Evolutionary conservation across 2,329 filamentous ascomycete species (phyloP), one percentile per base, ranked within the genome.

Genomic region (Xylariaceae sp.): DNA sequence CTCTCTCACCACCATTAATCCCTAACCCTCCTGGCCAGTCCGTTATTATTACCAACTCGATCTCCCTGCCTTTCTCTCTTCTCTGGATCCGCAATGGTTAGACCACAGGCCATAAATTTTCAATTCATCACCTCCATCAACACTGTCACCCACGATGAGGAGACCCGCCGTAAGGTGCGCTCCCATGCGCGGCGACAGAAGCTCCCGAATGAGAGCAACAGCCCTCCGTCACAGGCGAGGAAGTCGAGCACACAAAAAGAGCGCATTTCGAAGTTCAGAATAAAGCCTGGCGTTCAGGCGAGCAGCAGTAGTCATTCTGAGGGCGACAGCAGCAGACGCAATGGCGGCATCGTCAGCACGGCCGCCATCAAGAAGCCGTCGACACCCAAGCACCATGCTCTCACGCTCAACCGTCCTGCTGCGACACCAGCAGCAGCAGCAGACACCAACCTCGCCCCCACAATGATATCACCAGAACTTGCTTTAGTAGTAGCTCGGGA

Each of bases 41-140:
- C 6, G 11, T 49, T 5, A 50, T 23, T n/a, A 51, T 35, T 48
- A 2, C 23, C 18, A 4, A 2, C 42, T 39, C 39, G 50, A 10
- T 23, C 15, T 35, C 9, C 47, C 44, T 44, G 51, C 15, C 30
- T 50, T 34, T 35, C 6, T 15, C 9, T 48, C n/a, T 39, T 35
- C 30, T 44, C 13, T 44, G 35, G n/a, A 57, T 51, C 53, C 63
- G 54, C 52, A 49, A 62, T 57, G 50, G 63, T 61, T 58, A 61
- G 56, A 52, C 58, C 63, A 52, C 56, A 61, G 52, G 7, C 49
- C n/a, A 67, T 68, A 10, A 66, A 62, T 10, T 73, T 73, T 47
- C 71, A 73, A 57, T 73, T 73, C 65, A 73, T 73, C 39, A 73
- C 71, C 34, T 73, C 71, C 18, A 72, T 73, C 61, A 73, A 72